Conservation (phyloP, 768 basidiomycete species). For the Boletus huronensis region DNA sequence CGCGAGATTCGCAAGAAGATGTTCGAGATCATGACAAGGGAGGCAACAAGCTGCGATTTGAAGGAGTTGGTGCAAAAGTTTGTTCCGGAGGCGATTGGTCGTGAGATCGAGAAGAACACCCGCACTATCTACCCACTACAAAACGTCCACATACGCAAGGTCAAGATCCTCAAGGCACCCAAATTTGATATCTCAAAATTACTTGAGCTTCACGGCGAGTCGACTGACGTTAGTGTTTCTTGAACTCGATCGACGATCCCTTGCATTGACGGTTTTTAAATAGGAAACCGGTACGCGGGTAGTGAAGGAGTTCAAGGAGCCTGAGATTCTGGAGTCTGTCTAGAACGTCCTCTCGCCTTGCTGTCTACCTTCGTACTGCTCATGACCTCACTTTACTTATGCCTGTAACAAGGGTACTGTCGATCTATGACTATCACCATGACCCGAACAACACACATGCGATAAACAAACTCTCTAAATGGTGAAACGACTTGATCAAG, state of each 20-base stretch:
- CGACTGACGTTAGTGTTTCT: constrained; percentile 69
- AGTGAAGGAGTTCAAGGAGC: constrained; percentile 97
- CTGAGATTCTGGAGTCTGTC: constrained; percentile 88
- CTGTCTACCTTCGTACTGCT: constrained; percentile 38
- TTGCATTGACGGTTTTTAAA: constrained; percentile 7
- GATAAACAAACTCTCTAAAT: neutral
- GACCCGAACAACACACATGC: neutral
- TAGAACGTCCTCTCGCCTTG: constrained; percentile 45
- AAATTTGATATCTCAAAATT: constrained; percentile 96
- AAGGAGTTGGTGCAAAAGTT: constrained; percentile 99
- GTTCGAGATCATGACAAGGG: constrained; percentile 98
- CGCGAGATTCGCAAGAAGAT: constrained; percentile 99
- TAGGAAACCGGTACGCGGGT: constrained; percentile 95
- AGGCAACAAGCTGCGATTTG: constrained; percentile 91
- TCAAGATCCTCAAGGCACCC: constrained; percentile 97
- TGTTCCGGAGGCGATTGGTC: constrained; percentile 96
- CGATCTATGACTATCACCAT: constrained; percentile 36
- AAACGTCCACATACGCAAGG: constrained; percentile 99
- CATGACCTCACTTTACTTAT: constrained; percentile 31
- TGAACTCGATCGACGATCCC: neutral
- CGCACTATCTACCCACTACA: constrained; percentile 97
- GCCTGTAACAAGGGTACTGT: constrained; percentile 35
- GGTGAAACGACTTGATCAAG: neutral
- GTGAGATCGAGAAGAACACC: constrained; percentile 98
- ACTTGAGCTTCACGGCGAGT: constrained; percentile 94